Base-by-base conservation (phyloP, 2,329 filamentous ascomycete species). In the Sarocladiaceae sp. region DNA sequence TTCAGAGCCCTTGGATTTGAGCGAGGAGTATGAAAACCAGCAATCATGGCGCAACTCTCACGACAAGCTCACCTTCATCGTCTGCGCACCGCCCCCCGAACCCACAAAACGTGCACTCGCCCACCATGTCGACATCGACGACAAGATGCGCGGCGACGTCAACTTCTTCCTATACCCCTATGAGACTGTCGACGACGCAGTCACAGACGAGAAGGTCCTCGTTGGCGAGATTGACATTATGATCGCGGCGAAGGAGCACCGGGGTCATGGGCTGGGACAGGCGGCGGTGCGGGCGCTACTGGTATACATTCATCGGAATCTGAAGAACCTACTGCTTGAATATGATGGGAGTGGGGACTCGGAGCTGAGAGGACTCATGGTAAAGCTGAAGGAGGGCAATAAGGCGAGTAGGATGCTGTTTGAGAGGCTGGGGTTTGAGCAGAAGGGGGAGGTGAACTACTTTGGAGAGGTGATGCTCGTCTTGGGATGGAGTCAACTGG, bases 51-150 rank as follows among this genome's bases (percentile, higher is more conserved):
- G 89, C 29, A 68, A 68, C 16, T 86, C 93, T 33, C 64, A 68
- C 20, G 90, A 97, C 65, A 97, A 97, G 66, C 64, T 97, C 49
- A 97, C 91, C 0, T 97, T 96, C 55, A 95, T 97, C 59, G 65
- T 86, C 44, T 95, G 88, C 58, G 66, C 72, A 9, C 74, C 79
- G 0, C 48, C 59, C 16, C 1, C 47, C 55, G 10, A 46, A 3
- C 29, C n/a, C 15, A 9, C 20, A 13, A n/a, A 31, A 13, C 33
- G 18, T 27, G 46, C n/a, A 33, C 21, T 37, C n/a, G 67, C 71
- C 0, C 65, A 67, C 10, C 60, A 62, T 1, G 66, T 69, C 4
- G 88, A 91, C 55, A 56, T 63, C 1, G 67, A 75, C 0, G 63
- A 63, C 0, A 61, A 59, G 7, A 86, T 88, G 80, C 58, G 86